phyloP scores from a whole-genome alignment of 1,284 basidiomycete species.

The Flammula alnicola region DNA sequence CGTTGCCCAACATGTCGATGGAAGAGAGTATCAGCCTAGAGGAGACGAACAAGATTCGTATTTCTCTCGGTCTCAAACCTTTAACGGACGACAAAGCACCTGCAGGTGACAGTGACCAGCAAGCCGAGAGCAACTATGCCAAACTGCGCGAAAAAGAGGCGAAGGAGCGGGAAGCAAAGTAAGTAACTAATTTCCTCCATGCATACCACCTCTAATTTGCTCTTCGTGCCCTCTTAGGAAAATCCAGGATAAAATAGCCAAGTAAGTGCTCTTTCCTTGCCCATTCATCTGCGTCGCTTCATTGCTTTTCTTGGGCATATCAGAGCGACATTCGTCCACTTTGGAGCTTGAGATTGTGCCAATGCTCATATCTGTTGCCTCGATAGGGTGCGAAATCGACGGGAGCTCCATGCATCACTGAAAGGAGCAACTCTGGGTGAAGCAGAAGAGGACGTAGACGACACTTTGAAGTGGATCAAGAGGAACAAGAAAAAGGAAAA shows the following conservation, averaged over 20 bases:
- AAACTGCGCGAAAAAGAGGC: slow-evolving; percentile 71
- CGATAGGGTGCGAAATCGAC: slow-evolving; percentile 85
- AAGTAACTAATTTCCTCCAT: too few species aligned
- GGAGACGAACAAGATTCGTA: slow-evolving; percentile 97
- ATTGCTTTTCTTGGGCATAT: slow-evolving; percentile 47
- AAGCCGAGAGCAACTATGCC: slow-evolving; percentile 86
- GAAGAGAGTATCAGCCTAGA: slow-evolving; percentile 92
- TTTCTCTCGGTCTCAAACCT: slow-evolving; percentile 93
- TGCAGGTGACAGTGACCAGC: slow-evolving; percentile 71
- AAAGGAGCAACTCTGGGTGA: slow-evolving; percentile 91
- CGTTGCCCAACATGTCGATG: slow-evolving; percentile 58
- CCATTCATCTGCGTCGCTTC: slow-evolving; percentile 39
- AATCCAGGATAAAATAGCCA: slow-evolving; percentile 81
- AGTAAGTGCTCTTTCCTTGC: slow-evolving; percentile 66
- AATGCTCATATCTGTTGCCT: slow-evolving; percentile 55
- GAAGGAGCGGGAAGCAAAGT: slow-evolving; percentile 81
- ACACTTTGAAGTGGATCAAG: slow-evolving; percentile 89
- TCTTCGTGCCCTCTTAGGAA: too few species aligned
- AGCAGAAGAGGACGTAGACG: slow-evolving; percentile 71
- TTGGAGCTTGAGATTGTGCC: slow-evolving; percentile 30
- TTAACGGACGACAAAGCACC: slow-evolving; percentile 79
- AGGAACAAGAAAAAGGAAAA: slow-evolving; percentile 86
- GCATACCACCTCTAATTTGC: too few species aligned
- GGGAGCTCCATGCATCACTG: slow-evolving; percentile 88
- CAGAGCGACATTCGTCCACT: slow-evolving; percentile 36